Evolutionary conservation across 345 rosid species (phyloP), one percentile per base, ranked within the genome.

Genomic region (Aegle marmelos): DNA sequence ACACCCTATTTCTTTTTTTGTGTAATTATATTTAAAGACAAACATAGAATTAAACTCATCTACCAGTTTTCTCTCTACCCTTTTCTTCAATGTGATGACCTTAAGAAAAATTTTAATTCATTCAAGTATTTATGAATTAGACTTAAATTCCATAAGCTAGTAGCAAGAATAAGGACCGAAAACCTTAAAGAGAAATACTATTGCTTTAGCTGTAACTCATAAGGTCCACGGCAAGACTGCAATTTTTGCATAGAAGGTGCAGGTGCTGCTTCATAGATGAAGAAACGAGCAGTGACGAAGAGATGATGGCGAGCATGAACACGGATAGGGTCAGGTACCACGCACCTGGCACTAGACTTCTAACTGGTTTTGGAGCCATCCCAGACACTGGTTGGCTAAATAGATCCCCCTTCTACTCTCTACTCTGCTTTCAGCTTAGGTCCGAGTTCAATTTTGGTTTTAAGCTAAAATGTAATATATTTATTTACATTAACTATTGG

Each of bases 141-240:
- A 95, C 97, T 78, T 93, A 95, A 83, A 93, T 83, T 41, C 98
- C 96, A 7, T 90, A 87, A 71, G 98, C 88, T 74, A 95, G 94
- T 45, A 93, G 89, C 86, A 95, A 74, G 85, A 93, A 95, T 86
- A 95, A 88, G 30, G 96, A 90, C 17, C 98, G 97, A 31, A 95
- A 95, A 31, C 99, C 93, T 91, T 82, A 86, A 91, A 94, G 59
- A 94, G 86, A 25, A 93, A 92, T 68, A 95, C 98, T 62, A 88
- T 78, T 7, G 92, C 92, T 70, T 93, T 91, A 4, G 91, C 2
- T 41, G 11, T 37, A 37, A 37, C 9, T 88, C 17, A 85, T 82
- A 9, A 94, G 86, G 89, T 94, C 97, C 85, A 87, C 92, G 7
- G 72, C 81, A 13, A 91, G 88, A 86, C 90, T 90, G 74, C 90